Conservation (phyloP, 2,329 filamentous ascomycete species). For the Penicillium sp. region DNA sequence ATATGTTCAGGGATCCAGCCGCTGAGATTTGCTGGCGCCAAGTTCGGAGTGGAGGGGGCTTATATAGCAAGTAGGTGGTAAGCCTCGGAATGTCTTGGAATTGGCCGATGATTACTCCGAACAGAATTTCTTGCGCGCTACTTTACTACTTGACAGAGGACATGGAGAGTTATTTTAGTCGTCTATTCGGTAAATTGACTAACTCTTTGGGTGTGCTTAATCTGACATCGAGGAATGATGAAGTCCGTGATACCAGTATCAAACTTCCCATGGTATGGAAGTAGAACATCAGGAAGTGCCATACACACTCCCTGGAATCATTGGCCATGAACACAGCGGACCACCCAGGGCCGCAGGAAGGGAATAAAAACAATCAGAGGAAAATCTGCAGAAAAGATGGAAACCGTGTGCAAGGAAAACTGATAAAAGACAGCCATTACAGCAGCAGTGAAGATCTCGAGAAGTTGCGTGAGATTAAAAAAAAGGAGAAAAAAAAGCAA, state of each 20-base stretch:
- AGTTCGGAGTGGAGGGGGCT: too few relatives aligned
- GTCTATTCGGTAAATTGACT: conserved; percentile 23
- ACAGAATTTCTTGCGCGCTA: too few relatives aligned
- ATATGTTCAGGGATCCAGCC: not conserved
- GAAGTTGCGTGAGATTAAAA: conserved; percentile 6
- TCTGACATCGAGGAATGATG: not conserved
- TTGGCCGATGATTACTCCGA: too few relatives aligned
- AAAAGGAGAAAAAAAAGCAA: conserved; percentile 8
- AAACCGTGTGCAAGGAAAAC: conserved; percentile 11
- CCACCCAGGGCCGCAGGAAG: conserved; percentile 5
- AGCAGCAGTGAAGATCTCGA: conserved; percentile 21
- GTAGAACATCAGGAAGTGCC: conserved; percentile 5
- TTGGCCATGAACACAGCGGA: conserved; percentile 2
- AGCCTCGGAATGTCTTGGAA: not conserved
- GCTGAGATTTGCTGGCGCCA: not conserved
- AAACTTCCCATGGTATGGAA: not conserved
- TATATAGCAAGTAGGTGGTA: not conserved
- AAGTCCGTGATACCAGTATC: not conserved
- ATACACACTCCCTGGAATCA: conserved; percentile 8
- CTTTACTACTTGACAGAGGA: not conserved
- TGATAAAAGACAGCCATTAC: conserved; percentile 21
- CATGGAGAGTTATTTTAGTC: not conserved
- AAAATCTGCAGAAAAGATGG: conserved; percentile 3
- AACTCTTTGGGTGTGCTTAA: conserved; percentile 4
- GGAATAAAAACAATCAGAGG: conserved; percentile 5